These are phyloP conservation scores for Strobilomyces echinocephalus DNA, from an alignment of 768 basidiomycete species.

Conservation along the genomic window DNA sequence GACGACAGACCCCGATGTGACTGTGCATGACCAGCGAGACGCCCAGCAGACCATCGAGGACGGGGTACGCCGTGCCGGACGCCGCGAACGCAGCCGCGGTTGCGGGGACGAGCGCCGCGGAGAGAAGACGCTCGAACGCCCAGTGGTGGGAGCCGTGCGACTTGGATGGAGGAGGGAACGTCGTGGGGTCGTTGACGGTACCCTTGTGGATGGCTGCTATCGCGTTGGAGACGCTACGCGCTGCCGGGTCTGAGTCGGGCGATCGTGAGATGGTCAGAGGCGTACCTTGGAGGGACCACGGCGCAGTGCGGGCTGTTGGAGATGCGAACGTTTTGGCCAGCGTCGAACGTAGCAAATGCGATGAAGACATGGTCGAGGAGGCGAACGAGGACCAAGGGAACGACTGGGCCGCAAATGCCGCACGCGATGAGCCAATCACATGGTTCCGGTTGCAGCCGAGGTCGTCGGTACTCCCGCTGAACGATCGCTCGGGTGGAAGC, in stretches of 20 bases:
- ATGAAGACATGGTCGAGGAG: slow-evolving; percentile 40
- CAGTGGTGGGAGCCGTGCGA: slow-evolving; percentile 86
- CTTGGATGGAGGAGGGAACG: slow-evolving; percentile 78
- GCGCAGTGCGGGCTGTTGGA: slow-evolving; percentile 35
- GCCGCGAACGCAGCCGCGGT: slow-evolving; percentile 84
- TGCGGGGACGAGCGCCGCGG: slow-evolving; percentile 82
- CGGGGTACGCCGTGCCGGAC: slow-evolving; percentile 68
- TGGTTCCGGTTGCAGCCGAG: neutral
- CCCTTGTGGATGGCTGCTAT: slow-evolving; percentile 77
- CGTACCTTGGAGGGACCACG: slow-evolving; percentile 41
- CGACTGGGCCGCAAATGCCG: too few relatives aligned
- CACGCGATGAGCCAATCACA: neutral
- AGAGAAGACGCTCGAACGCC: slow-evolving; percentile 91
- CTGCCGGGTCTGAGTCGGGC: too few relatives aligned
- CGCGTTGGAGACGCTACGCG: slow-evolving; percentile 28
- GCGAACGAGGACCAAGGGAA: neutral
- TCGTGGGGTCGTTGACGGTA: slow-evolving; percentile 91
- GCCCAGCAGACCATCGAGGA: slow-evolving; percentile 87
- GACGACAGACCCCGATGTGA: slow-evolving; percentile 97
- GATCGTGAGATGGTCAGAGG: neutral
- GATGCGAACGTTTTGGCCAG: slow-evolving; percentile 30
- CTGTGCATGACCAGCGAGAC: slow-evolving; percentile 88
- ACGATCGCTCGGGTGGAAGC: too few relatives aligned
- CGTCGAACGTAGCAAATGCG: slow-evolving; percentile 40
- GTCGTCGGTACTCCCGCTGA: neutral